Evolutionary conservation across 2,329 filamentous ascomycete species (phyloP), one percentile per base, ranked within the genome.

Genomic region (Beauveria medogensis): DNA sequence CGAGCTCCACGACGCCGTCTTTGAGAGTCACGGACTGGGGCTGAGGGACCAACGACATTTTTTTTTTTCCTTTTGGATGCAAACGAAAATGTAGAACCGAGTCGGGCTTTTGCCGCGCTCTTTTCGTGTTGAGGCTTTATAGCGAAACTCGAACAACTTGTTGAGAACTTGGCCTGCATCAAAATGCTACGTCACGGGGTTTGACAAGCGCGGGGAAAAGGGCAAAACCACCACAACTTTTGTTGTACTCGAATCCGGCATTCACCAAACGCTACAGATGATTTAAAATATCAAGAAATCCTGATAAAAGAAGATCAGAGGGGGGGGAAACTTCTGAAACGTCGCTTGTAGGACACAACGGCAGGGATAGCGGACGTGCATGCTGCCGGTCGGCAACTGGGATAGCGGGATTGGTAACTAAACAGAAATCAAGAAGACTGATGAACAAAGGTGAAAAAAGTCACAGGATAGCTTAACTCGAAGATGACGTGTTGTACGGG

Each of bases 1-100:
- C 46, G 4, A 61, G 52, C 24, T 75, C 72, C 43, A 74, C 74
- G 30, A 65, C 62, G 3, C 68, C 66, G 7, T 69, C 60, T 30
- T 26, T 41, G n/a, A 53, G 44, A 3, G 47, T 52, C 16, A 59
- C 48, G 18, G 56, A 53, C 18, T 59, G 48, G 2, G 37, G 46
- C 43, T 43, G 40, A 12, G 62, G 60, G n/a, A 55, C 41, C 8
- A 53, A 10, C 46, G 65, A 64, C 40, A 77, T 77, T 72, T 59
- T 75, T 46, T 14, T 10, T 46, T 14, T 30, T 30, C 26, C 26
- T 30, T 3, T 10, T 30, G 2, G 2, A 9, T 30, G 28, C 2
- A 30, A 30, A 30, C 28, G 28, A 30, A 9, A 10, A 18, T 6
- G 0, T n/a, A 41, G 6, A 9, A 41, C 5, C 3, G 14, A 14